phyloP scores from a whole-genome alignment of 306 rosid species.

The Acacia acuminata region DNA sequence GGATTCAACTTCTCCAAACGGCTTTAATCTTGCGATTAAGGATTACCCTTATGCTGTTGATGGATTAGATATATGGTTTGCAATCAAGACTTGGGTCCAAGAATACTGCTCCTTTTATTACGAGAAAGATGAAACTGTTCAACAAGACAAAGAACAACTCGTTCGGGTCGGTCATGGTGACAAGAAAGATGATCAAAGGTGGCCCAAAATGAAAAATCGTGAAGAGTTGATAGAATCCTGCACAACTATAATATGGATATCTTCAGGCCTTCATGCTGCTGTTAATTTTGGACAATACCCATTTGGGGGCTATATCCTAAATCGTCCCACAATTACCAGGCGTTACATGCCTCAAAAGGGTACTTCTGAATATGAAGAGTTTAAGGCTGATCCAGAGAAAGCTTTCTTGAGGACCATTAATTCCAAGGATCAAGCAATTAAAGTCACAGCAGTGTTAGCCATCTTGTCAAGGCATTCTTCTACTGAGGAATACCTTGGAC shows the following conservation, averaged over 20 bases:
- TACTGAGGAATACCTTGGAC: not conserved
- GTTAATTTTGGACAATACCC: constrained; percentile 6
- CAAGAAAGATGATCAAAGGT: not conserved
- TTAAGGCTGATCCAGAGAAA: not conserved
- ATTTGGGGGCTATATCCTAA: not conserved
- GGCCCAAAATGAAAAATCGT: not conserved
- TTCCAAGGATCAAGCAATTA: not conserved
- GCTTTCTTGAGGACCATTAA: not conserved
- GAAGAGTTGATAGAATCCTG: not conserved
- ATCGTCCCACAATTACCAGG: not conserved
- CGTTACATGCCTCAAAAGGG: not conserved
- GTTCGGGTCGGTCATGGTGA: constrained; percentile 1
- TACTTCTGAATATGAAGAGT: not conserved
- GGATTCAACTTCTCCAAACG: not conserved
- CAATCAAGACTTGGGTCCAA: not conserved
- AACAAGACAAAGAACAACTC: not conserved
- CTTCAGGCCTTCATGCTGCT: not conserved
- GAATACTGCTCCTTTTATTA: not conserved
- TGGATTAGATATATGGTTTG: not conserved
- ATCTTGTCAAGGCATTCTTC: not conserved
- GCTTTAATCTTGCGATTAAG: not conserved
- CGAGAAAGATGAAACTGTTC: not conserved
- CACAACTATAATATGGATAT: not conserved
- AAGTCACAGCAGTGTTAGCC: not conserved
- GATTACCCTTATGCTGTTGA: constrained; percentile 6